These are phyloP conservation scores for Xylariaceae sp. DNA, from an alignment of 2,329 filamentous ascomycete genomes.

Conservation along the genomic window DNA sequence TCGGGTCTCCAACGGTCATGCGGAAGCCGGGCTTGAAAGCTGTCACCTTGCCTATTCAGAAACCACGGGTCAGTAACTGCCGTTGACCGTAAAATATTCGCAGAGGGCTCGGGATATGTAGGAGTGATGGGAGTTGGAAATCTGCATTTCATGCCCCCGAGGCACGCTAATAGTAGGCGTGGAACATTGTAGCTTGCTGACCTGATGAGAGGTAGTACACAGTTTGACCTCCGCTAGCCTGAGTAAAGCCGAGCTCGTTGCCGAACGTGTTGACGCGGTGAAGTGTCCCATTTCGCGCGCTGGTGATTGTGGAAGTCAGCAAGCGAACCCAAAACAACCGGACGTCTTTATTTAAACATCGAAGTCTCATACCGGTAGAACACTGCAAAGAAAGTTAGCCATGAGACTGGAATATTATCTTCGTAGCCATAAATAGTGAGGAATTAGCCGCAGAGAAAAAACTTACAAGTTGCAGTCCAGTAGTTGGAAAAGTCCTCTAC, in stretches of 20 bases:
- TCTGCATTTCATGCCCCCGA: too few relatives aligned
- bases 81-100: background rate
- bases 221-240: slow-evolving; percentile 45
- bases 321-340: background rate
- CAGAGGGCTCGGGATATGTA: too few relatives aligned
- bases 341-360: background rate
- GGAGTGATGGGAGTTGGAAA: too few relatives aligned
- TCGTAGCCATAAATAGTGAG: too few relatives aligned
- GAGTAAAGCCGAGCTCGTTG: slow-evolving; percentile 40
- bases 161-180: too few relatives aligned
- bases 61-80: background rate
- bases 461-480: slow-evolving; percentile 34
- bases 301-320: slow-evolving; percentile 23
- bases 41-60: slow-evolving; percentile 39
- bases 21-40: slow-evolving; percentile 50
- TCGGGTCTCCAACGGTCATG: slow-evolving; percentile 49
- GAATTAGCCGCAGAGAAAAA: too few relatives aligned
- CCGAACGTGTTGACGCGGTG: slow-evolving; percentile 42
- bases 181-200: background rate
- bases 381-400: background rate
- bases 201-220: slow-evolving; percentile 50
- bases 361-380: slow-evolving; percentile 21
- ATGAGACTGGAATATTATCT: too few relatives aligned
- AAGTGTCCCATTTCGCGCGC: slow-evolving; percentile 40
- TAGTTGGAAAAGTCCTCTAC: slow-evolving; percentile 41